Evolutionary conservation across 1,139 yeast species (phyloP).

Genomic region (Hyphopichia burtonii): DNA sequence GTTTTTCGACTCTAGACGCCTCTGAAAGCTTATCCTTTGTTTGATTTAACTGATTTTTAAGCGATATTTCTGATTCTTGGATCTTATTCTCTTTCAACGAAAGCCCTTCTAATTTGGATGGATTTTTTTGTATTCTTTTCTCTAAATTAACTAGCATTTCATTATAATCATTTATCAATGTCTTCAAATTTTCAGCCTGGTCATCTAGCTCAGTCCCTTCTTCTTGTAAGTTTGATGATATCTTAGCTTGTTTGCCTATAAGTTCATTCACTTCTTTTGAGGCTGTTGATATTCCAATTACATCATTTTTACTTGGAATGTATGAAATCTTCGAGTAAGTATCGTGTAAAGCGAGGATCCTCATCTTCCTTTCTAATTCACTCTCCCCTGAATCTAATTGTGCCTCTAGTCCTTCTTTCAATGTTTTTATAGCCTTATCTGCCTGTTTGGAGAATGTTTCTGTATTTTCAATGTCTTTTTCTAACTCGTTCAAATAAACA

Average conservation of each 20-base stretch:
- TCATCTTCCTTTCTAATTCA: constrained; percentile 9
- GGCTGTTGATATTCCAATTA: constrained; percentile 37
- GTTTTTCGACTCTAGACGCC: constrained; percentile 13
- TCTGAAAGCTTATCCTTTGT: constrained; percentile 8
- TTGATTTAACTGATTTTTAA: constrained; percentile 1
- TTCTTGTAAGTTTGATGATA: constrained; percentile 9
- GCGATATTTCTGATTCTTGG: constrained; percentile 3
- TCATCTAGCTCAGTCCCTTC: constrained; percentile 8
- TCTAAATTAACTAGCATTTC: constrained; percentile 7
- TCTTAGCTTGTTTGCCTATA: constrained; percentile 16
- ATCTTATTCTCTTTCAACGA: background rate
- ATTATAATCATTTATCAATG: constrained; percentile 3
- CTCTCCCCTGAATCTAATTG: constrained; percentile 7
- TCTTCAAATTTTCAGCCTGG: background rate
- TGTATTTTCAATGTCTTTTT: constrained; percentile 27
- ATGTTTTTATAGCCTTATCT: constrained; percentile 19
- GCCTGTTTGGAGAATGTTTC: constrained; percentile 29
- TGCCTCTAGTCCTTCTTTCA: background rate
- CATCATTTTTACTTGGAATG: constrained; percentile 35
- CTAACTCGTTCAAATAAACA: constrained; percentile 25
- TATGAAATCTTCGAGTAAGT: constrained; percentile 30
- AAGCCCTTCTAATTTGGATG: background rate
- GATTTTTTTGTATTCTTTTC: constrained; percentile 3
- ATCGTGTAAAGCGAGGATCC: constrained; percentile 27
- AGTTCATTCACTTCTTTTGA: constrained; percentile 19